Evolutionary conservation across 2,329 filamentous ascomycete genomes (phyloP), one percentile per base, ranked within the genome.

Genomic region (Xylariaceae sp.): DNA sequence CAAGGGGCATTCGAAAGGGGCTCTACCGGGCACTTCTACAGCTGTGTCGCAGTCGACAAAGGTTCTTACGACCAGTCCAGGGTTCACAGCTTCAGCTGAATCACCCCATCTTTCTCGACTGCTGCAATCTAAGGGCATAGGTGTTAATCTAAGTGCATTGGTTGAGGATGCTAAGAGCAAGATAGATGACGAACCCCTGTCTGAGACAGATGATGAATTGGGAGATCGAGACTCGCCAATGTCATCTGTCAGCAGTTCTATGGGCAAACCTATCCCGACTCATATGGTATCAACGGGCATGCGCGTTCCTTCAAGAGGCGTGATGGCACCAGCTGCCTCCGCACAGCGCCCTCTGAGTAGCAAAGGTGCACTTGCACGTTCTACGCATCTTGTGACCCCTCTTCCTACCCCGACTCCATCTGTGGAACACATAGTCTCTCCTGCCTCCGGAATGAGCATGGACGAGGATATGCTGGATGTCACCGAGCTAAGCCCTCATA

Each of bases 21-120:
- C 77, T 66, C 69, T 80, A 55, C 75, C 77, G 38, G 74, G 75
- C 50, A 71, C 80, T 34, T 70, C 68, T 31, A 63, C 54, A 18
- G 34, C 62, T 38, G 50, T 55, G 33, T 50, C 60, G 52, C 45
- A 59, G 34, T 55, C 55, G 31, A 68, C 57, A 36, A 47, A 57
- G 42, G 47, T 66, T 14, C 57, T 67, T 41, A 63, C 64, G 39
- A 42, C 48, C 46, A 60, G 67, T 43, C 56, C 69, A 46, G 62
- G 63, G n/a, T 83, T 84, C 62, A 71, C 77, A 49, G 76, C 76
- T 46, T 82, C 83, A 11, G 67, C 78, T 6, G 78, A 82, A 33
- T 81, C 83, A 14, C 88, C 88, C 13, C 79, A 88, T 69, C 75
- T 92, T 17, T 89, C 87, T 31, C 78, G 78, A 39, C 69, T 89